phyloP scores from a whole-genome alignment of 805 yeast genomes.

The Pichia thaimueangensis region DNA sequence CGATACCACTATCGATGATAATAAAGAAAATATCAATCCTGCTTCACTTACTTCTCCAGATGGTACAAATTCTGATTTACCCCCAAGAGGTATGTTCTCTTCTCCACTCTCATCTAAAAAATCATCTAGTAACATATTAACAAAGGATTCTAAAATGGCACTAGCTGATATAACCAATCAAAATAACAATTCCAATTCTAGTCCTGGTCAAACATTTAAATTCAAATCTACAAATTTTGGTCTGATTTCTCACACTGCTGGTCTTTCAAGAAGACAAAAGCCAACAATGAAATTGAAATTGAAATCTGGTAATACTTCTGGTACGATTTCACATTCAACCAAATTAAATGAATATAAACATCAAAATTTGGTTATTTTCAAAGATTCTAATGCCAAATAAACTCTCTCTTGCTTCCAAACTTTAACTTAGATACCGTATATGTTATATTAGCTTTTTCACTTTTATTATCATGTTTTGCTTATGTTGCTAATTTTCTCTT shows the following conservation, averaged over 20 bases:
- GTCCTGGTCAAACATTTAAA: slow-evolving; percentile 28
- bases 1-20: not conserved
- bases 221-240: slow-evolving; percentile 31
- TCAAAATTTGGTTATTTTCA: not conserved
- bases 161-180: slow-evolving; percentile 10
- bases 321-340: not conserved
- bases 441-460: too few relatives aligned
- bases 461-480: too few relatives aligned
- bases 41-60: not conserved
- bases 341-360: slow-evolving; percentile 1
- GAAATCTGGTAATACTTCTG: slow-evolving; percentile 6
- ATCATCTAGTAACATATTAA: too few relatives aligned
- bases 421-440: too few relatives aligned
- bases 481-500: too few relatives aligned
- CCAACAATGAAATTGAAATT: slow-evolving; percentile 26
- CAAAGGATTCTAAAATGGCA: slow-evolving; percentile 3
- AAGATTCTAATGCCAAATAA: too few relatives aligned
- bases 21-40: slow-evolving; percentile 8
- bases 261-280: slow-evolving; percentile 24
- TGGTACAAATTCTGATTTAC: not conserved
- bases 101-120: slow-evolving; percentile 4
- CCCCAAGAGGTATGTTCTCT: slow-evolving; percentile 13
- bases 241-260: slow-evolving; percentile 24
- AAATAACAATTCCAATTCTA: slow-evolving; percentile 7
- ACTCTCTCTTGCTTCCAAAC: too few relatives aligned